phyloP scores from a whole-genome alignment of 2,329 filamentous ascomycete species.

The Colletotrichum cereale region DNA sequence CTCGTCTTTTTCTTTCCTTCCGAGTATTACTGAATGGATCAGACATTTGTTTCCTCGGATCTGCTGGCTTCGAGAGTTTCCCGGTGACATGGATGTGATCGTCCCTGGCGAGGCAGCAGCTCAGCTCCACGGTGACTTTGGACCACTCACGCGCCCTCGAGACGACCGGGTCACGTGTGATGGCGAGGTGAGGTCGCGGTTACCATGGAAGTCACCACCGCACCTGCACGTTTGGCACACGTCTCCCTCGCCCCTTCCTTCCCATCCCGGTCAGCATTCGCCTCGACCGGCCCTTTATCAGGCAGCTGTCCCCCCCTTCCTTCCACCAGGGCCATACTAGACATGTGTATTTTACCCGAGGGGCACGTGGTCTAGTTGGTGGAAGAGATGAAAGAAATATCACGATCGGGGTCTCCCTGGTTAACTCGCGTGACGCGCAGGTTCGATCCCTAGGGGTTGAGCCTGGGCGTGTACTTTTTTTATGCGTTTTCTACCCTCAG shows the following conservation, averaged over 20 bases:
- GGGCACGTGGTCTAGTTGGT: neutral
- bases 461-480: slow-evolving; percentile 10
- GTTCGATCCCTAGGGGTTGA: neutral
- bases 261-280: neutral
- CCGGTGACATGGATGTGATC: neutral
- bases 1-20: neutral
- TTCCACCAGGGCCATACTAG: neutral
- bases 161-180: neutral
- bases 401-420: slow-evolving; percentile 14
- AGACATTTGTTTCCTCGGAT: neutral
- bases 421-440: slow-evolving; percentile 19
- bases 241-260: neutral
- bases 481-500: neutral
- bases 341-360: neutral
- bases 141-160: neutral
- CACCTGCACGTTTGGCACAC: neutral
- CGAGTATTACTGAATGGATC: neutral
- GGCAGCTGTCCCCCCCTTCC: neutral
- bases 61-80: neutral
- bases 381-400: slow-evolving; percentile 16
- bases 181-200: neutral
- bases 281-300: neutral
- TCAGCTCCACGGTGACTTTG: neutral
- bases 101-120: slow-evolving; percentile 3
- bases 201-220: neutral